Evolutionary conservation across 2,329 filamentous ascomycete genomes (phyloP).

Genomic region (Hypoxylon sp.): DNA sequence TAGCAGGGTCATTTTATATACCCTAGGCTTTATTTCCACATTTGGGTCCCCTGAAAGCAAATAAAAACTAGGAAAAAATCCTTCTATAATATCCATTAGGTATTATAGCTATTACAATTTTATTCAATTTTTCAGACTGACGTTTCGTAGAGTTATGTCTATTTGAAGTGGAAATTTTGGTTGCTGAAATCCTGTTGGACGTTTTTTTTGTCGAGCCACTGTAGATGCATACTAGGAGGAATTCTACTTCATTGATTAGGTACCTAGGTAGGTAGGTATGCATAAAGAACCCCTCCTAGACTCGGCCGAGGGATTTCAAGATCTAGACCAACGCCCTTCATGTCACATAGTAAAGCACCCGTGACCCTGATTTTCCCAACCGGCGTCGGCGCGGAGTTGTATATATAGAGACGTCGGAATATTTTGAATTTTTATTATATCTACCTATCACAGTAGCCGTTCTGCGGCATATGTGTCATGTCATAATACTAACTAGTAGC

Average conservation of each 20-base stretch:
- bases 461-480: not conserved
- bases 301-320: not conserved
- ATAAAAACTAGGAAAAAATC: too few species aligned
- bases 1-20: too few species aligned
- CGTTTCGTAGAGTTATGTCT: too few species aligned
- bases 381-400: not conserved
- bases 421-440: conserved; percentile 8
- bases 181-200: too few species aligned
- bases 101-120: too few species aligned
- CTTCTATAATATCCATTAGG: too few species aligned
- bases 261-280: not conserved
- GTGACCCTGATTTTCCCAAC: not conserved
- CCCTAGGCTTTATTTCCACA: too few species aligned
- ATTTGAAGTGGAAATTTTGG: too few species aligned
- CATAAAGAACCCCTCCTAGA: not conserved
- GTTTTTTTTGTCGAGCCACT: too few species aligned
- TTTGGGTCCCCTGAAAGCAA: too few species aligned
- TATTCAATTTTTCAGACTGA: too few species aligned
- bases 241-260: not conserved
- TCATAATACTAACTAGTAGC: conserved; percentile 6
- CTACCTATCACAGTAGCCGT: conserved; percentile 1
- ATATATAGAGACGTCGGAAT: not conserved
- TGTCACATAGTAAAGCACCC: not conserved
- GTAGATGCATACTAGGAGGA: too few species aligned
- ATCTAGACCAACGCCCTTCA: conserved; percentile 6